Evolutionary conservation across 208 protist species (phyloP).

Genomic region (Acanthamoeba comandoni): DNA sequence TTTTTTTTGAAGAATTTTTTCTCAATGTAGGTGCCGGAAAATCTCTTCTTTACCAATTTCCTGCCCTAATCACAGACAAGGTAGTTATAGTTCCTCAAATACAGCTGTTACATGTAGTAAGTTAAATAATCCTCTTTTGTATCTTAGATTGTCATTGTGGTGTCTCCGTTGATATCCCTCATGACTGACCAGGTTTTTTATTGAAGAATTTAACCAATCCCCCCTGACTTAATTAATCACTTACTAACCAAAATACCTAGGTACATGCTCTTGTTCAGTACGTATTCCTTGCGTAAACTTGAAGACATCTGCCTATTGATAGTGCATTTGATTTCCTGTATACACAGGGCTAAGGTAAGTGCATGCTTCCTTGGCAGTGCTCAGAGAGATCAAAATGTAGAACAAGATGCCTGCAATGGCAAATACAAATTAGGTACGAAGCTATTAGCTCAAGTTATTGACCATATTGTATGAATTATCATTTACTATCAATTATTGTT

Average conservation of each 20-base stretch:
- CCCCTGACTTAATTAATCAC: no score
- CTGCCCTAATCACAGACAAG: slow-evolving; percentile 17
- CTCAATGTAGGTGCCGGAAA: slow-evolving; percentile 29
- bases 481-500: no score
- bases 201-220: no score
- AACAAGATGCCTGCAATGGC: slow-evolving; percentile 17
- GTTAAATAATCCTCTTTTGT: not conserved
- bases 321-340: no score
- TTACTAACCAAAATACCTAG: no score
- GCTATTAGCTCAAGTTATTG: not conserved
- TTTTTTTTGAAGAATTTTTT: no score
- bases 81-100: not conserved
- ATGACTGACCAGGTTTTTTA: slow-evolving; percentile 84
- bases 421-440: not conserved
- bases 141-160: slow-evolving; percentile 79
- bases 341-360: slow-evolving; percentile 23
- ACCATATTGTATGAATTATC: no score
- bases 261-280: no score
- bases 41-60: slow-evolving; percentile 18
- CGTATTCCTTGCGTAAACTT: no score
- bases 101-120: not conserved
- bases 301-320: no score
- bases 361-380: slow-evolving; percentile 25
- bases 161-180: slow-evolving; percentile 87
- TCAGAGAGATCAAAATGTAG: not conserved